phyloP scores from a whole-genome alignment of 345 rosid genomes.

The Pugionium cornutum region DNA sequence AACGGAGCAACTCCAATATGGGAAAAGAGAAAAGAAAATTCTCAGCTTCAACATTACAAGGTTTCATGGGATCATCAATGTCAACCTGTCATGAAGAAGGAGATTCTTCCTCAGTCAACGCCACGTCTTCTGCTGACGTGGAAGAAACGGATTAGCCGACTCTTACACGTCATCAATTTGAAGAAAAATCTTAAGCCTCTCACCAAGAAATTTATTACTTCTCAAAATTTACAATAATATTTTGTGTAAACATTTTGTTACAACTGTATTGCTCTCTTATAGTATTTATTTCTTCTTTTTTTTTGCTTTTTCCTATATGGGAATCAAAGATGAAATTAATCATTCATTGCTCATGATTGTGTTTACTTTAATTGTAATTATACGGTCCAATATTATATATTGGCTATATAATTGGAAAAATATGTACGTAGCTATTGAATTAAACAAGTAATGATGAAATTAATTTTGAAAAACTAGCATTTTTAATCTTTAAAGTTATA shows the following conservation, averaged over 20 bases:
- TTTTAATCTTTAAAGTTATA: too few relatives aligned
- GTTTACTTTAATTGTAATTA: background rate
- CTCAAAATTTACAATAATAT: background rate
- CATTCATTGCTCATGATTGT: background rate
- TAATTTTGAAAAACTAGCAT: too few relatives aligned
- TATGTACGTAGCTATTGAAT: too few relatives aligned
- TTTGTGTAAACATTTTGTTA: background rate
- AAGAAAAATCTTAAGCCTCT: too few relatives aligned
- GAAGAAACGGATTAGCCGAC: constrained; percentile 69
- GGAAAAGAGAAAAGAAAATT: constrained; percentile 16
- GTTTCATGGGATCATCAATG: constrained; percentile 21
- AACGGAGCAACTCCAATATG: constrained; percentile 26
- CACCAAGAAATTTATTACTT: background rate
- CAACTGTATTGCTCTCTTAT: constrained; percentile 1
- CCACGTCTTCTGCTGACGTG: constrained; percentile 60
- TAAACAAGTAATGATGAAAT: background rate
- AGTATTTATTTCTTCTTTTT: background rate
- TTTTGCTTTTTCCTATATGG: background rate
- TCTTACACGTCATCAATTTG: constrained; percentile 56
- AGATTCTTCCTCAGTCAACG: constrained; percentile 38
- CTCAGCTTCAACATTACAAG: constrained; percentile 13
- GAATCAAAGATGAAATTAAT: background rate
- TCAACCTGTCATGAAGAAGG: constrained; percentile 18
- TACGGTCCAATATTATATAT: background rate
- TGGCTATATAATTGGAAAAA: background rate